A percentile compares a stretch with the other conserved stretches of the same genome.
phyloP scores from a whole-genome alignment of 129 eudicot genomes.

The Flaveria brownii region DNA sequence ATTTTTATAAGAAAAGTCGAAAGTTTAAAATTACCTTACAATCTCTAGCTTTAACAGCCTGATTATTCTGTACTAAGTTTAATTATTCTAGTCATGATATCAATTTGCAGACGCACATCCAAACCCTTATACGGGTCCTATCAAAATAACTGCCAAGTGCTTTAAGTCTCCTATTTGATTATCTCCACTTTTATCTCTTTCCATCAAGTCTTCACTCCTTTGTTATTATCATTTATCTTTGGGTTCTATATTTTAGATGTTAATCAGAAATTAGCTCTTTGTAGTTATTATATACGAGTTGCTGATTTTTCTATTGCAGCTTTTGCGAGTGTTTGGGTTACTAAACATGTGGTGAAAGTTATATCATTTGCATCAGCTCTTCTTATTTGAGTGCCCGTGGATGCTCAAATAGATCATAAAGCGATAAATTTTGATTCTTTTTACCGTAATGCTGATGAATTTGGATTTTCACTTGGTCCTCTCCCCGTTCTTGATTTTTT shows the following conservation, averaged over 20 bases:
- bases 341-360: neutral
- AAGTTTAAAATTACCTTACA: neutral
- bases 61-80: neutral
- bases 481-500: neutral
- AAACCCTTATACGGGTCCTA: neutral
- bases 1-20: neutral
- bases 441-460: neutral
- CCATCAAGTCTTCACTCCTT: conserved; percentile 3
- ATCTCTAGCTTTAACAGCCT: conserved; percentile 1
- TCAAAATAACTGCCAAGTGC: too few species aligned
- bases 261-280: neutral
- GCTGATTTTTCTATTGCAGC: neutral
- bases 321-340: neutral
- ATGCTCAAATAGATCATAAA: neutral
- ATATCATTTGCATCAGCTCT: neutral
- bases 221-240: neutral
- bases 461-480: neutral
- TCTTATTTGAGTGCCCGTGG: neutral
- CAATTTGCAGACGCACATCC: neutral
- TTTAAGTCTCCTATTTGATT: too few species aligned
- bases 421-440: neutral
- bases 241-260: neutral
- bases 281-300: neutral
- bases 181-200: neutral
- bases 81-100: too few species aligned